phyloP scores from a whole-genome alignment of 306 rosid species.

The Vigna trinervia region DNA sequence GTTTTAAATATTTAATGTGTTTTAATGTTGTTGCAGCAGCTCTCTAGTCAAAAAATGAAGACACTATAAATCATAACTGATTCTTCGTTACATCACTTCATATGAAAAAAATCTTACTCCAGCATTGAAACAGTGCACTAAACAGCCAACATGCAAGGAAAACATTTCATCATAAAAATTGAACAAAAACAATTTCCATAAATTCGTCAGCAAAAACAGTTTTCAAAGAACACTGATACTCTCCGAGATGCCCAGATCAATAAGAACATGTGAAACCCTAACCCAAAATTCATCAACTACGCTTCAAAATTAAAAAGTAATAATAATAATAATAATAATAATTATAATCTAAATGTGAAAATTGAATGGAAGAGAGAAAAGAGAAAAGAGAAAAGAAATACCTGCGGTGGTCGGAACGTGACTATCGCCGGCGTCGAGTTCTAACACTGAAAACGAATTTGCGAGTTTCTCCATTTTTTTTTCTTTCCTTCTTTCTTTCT shows the following conservation, averaged over 20 bases:
- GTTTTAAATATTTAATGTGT: not conserved
- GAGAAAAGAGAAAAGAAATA: not conserved
- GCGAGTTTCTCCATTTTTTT: conserved; percentile 56
- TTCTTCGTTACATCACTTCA: not conserved
- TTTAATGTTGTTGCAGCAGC: not conserved
- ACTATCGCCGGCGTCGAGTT: conserved; percentile 72
- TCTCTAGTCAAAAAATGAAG: not conserved
- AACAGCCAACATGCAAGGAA: conserved; percentile 15
- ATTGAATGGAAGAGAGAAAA: not conserved
- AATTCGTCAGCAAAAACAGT: conserved; percentile 18
- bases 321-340: no score
- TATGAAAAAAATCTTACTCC: not conserved
- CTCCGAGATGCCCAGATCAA: conserved; percentile 13
- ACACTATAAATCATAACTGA: not conserved
- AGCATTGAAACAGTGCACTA: conserved; percentile 8
- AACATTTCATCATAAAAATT: not conserved
- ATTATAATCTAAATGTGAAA: not conserved
- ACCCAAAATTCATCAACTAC: conserved; percentile 2
- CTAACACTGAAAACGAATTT: conserved; percentile 71
- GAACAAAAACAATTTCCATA: not conserved
- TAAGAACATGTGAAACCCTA: conserved; percentile 45
- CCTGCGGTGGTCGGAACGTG: conserved; percentile 31
- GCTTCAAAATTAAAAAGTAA: not conserved
- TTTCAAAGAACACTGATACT: not conserved
- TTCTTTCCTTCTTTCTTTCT: not conserved